Conservation (phyloP, 1,139 yeast species). For the Hemisphaericaspora lyxosophila region DNA sequence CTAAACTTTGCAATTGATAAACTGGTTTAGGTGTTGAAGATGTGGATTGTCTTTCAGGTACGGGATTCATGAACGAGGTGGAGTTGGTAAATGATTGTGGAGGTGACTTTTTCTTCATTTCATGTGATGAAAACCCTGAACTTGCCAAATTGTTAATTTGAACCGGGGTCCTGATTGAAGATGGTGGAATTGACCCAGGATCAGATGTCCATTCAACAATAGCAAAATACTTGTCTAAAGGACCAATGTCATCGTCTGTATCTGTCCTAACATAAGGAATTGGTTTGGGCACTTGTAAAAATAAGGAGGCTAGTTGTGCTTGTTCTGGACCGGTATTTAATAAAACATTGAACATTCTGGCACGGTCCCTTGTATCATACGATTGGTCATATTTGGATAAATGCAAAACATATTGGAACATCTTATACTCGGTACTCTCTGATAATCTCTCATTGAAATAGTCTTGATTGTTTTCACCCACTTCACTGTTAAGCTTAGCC, state of each 20-base stretch:
- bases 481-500: conserved; percentile 29
- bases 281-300: conserved; percentile 84
- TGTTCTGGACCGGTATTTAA: conserved; percentile 36
- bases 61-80: conserved; percentile 25
- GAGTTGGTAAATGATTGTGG: conserved; percentile 22
- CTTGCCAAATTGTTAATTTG: conserved; percentile 24
- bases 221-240: conserved; percentile 23
- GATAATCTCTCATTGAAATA: conserved; percentile 23
- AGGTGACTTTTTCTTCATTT: conserved; percentile 23
- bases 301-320: conserved; percentile 64
- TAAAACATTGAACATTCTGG: conserved; percentile 65
- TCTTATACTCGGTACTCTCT: conserved; percentile 41
- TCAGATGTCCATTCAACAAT: conserved; percentile 35
- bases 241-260: conserved; percentile 5
- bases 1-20: conserved; percentile 70
- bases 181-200: conserved; percentile 26
- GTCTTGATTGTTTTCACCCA: conserved; percentile 18
- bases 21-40: conserved; percentile 25
- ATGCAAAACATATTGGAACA: conserved; percentile 63
- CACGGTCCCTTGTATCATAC: conserved; percentile 82
- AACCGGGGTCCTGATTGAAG: conserved; percentile 39
- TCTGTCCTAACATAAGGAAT: conserved; percentile 35
- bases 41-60: conserved; percentile 7
- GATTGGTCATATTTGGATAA: conserved; percentile 73
- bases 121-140: conserved; percentile 18